Base-by-base conservation (phyloP, 2,329 filamentous ascomycete genomes). In the Cercospora nicotianae region DNA sequence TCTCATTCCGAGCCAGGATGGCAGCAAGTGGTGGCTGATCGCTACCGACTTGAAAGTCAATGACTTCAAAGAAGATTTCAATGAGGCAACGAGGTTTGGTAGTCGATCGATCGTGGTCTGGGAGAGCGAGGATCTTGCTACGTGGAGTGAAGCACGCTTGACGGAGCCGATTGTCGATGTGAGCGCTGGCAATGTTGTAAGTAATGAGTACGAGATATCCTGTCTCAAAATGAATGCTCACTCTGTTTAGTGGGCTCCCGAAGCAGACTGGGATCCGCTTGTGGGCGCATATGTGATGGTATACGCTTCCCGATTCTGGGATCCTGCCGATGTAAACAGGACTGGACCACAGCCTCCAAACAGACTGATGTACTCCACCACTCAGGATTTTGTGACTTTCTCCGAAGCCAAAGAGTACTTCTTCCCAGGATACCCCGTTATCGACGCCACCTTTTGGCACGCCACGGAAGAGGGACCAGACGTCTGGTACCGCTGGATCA, bases 21-120 rank as follows among this genome's bases (percentile, higher is more conserved):
- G 68, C 59, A 60, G 57, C 62, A 70, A 70, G 36, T 69, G 58
- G 64, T 72, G 65, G 66, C 62, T 72, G 28, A 69, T 68, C 20
- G 70, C 68, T n/a, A 72, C 70, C 3, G 70, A 72, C 42, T 65
- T 72, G 13, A 61, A 70, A 33, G 68, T 72, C 45, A 75, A 74
- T 13, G 73, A 65, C 18, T 74, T 73, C 42, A 73, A 72, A 1
- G 72, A 67, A 10, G 65, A 70, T 12, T 75, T 72, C 70, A 69
- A 72, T 61, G 70, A 69, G 18, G 68, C 74, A 1, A 72, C 74
- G 10, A 68, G 70, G 2, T 72, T 70, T 18, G 73, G 73, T 3
- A 73, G 73, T 55, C 65, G 67, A 10, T 67, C 64, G 1, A 66
- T 72, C 10, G 69, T 72, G 12, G 61, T 72, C 7, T 72, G 70